These are phyloP conservation scores for Fusarium armeniacum DNA, from an alignment of 2,329 filamentous ascomycete genomes.

Conservation along the genomic window DNA sequence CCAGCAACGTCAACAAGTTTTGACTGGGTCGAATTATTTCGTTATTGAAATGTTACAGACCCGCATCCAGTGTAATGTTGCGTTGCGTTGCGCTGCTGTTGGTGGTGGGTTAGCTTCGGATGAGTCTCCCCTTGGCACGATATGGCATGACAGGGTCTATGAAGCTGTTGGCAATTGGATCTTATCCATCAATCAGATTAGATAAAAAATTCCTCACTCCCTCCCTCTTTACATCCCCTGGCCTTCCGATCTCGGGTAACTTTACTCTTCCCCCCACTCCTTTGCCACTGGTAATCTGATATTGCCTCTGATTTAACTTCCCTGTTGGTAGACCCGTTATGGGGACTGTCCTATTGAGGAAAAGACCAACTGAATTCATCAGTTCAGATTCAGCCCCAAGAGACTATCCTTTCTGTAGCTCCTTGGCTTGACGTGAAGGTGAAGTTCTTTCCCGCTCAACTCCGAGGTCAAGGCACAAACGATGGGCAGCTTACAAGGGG, in stretches of 20 bases:
- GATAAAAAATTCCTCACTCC: constrained; percentile 31
- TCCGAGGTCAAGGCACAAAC: constrained; percentile 1
- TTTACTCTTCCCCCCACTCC: constrained; percentile 25
- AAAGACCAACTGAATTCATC: constrained; percentile 27
- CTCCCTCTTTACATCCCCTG: not conserved
- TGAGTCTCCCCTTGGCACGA: not conserved
- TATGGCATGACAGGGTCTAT: not conserved
- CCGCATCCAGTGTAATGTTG: not conserved
- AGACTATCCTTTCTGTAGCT: constrained; percentile 7
- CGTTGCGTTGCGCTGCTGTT: constrained; percentile 4
- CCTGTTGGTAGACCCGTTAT: constrained; percentile 18
- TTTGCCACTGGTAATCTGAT: constrained; percentile 37
- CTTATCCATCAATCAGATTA: constrained; percentile 48
- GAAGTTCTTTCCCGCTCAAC: constrained; percentile 1
- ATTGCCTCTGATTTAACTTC: not conserved
- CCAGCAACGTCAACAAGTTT: constrained; percentile 5
- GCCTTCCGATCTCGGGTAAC: constrained; percentile 39
- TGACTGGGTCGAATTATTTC: not conserved
- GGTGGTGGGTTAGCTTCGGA: not conserved
- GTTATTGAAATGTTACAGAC: not conserved
- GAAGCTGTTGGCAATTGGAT: constrained; percentile 29
- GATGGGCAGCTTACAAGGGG: constrained; percentile 16
- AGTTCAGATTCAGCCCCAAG: constrained; percentile 19
- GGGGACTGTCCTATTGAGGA: constrained; percentile 24
- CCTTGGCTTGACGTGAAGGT: constrained; percentile 22